Percentiles rank a stretch among this genome's conserved stretches.
Evolutionary conservation across 2,329 filamentous ascomycete genomes (phyloP).

Genomic region (Aspergillus japonicus): DNA sequence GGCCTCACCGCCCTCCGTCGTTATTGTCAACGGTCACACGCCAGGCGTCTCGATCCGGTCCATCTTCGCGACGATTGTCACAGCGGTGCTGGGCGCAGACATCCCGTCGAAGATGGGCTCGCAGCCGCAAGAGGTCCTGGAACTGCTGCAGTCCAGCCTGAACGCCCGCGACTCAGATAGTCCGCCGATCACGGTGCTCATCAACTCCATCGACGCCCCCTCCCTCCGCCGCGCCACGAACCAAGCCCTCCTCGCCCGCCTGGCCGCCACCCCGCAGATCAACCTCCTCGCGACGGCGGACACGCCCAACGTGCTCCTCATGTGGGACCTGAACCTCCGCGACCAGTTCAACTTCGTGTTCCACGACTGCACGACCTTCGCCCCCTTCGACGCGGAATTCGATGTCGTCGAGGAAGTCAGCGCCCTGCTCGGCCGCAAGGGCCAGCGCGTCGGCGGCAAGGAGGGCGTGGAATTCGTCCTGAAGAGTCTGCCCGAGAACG

Average conservation of each 20-base stretch:
- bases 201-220: slow-evolving; percentile 84
- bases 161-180: slow-evolving; percentile 43
- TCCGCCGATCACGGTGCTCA: slow-evolving; percentile 61
- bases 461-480: slow-evolving; percentile 91
- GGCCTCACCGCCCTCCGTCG: slow-evolving; percentile 56
- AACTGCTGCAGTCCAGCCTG: slow-evolving; percentile 64
- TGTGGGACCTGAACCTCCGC: slow-evolving; percentile 87
- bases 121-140: slow-evolving; percentile 67
- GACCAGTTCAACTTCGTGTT: slow-evolving; percentile 83
- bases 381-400: slow-evolving; percentile 68
- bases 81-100: slow-evolving; percentile 54
- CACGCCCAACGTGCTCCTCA: slow-evolving; percentile 78
- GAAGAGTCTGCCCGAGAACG: slow-evolving; percentile 87
- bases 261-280: slow-evolving; percentile 72
- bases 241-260: slow-evolving; percentile 71
- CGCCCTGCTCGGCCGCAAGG: slow-evolving; percentile 76
- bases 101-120: slow-evolving; percentile 55
- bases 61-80: slow-evolving; percentile 60
- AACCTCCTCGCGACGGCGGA: slow-evolving; percentile 78
- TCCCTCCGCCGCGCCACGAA: slow-evolving; percentile 68
- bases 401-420: slow-evolving; percentile 90
- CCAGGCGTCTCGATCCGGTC: slow-evolving; percentile 46
- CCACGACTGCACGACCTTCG: slow-evolving; percentile 92
- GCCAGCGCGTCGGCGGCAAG: slow-evolving; percentile 77
- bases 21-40: slow-evolving; percentile 82